Conservation (phyloP, 148 eudicot genomes). For the Selenicereus undatus region DNA sequence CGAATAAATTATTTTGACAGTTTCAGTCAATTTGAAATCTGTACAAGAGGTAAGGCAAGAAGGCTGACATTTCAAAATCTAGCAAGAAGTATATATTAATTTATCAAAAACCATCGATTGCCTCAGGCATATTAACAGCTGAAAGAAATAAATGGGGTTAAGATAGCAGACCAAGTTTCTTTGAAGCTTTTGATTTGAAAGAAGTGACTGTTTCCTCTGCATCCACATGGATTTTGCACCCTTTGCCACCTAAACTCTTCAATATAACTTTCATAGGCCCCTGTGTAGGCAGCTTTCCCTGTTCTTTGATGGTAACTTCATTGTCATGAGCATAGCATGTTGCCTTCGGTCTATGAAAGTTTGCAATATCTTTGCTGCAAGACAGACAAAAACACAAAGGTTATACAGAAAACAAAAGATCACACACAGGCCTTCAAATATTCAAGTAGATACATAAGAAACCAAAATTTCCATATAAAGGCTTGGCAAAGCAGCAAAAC, state of each 20-base stretch:
- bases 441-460: neutral
- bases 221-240: constrained; percentile 85
- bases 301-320: constrained; percentile 71
- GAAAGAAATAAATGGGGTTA: neutral
- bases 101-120: neutral
- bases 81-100: neutral
- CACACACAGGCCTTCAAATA: neutral
- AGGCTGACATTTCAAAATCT: neutral
- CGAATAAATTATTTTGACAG: constrained; percentile 65
- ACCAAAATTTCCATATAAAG: neutral
- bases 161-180: constrained; percentile 69
- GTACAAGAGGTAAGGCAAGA: constrained; percentile 10
- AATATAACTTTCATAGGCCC: constrained; percentile 83
- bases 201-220: constrained; percentile 82
- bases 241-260: constrained; percentile 93
- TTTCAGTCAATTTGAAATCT: constrained; percentile 77
- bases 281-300: constrained; percentile 58
- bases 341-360: constrained; percentile 96
- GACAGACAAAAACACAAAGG: constrained; percentile 10
- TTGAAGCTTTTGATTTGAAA: constrained; percentile 82
- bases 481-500: neutral
- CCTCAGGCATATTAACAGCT: neutral
- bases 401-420: constrained; percentile 1
- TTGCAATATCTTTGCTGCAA: constrained; percentile 87
- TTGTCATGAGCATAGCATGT: constrained; percentile 92